Conservation (phyloP, 352 stramenopile species). For the Phytophthora sansomeana region DNA sequence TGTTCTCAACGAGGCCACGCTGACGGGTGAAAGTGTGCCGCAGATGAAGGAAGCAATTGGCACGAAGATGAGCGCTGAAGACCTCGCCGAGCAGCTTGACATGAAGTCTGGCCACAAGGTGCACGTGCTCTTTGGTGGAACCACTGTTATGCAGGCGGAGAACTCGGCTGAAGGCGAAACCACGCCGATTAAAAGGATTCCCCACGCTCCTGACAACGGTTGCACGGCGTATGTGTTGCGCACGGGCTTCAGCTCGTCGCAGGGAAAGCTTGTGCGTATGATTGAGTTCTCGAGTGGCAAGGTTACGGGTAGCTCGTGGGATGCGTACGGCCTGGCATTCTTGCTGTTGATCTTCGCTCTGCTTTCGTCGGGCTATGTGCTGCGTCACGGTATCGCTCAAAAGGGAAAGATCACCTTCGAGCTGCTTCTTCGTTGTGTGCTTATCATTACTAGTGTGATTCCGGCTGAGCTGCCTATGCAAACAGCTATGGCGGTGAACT, state of each 20-base stretch:
- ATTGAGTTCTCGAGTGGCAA: conserved; percentile 98
- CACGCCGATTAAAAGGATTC: conserved; percentile 48
- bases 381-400: conserved; percentile 88
- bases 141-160: conserved; percentile 90
- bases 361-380: conserved; percentile 93
- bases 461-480: conserved; percentile 99
- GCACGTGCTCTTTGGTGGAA: conserved; percentile 94
- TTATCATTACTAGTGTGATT: conserved; percentile 99
- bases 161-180: conserved; percentile 43
- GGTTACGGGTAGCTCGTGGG: conserved; percentile 94
- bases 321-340: conserved; percentile 97
- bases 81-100: conserved; percentile 75
- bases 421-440: conserved; percentile 96
- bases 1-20: conserved; percentile 98
- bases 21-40: conserved; percentile 98
- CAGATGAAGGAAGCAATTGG: conserved; percentile 97
- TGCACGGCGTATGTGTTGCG: conserved; percentile 95
- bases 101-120: conserved; percentile 92
- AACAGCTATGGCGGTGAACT: conserved; percentile 97
- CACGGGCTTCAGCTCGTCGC: conserved; percentile 97
- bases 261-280: conserved; percentile 98
- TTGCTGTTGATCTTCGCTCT: conserved; percentile 98
- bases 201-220: conserved; percentile 90
- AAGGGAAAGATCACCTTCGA: conserved; percentile 96
- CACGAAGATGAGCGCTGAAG: conserved; percentile 75